A percentile compares a stretch with the other conserved stretches of the same genome.
Evolutionary conservation across 371 early-diverging fungal genomes (phyloP).

Genomic region (Nematocida ausubeli): DNA sequence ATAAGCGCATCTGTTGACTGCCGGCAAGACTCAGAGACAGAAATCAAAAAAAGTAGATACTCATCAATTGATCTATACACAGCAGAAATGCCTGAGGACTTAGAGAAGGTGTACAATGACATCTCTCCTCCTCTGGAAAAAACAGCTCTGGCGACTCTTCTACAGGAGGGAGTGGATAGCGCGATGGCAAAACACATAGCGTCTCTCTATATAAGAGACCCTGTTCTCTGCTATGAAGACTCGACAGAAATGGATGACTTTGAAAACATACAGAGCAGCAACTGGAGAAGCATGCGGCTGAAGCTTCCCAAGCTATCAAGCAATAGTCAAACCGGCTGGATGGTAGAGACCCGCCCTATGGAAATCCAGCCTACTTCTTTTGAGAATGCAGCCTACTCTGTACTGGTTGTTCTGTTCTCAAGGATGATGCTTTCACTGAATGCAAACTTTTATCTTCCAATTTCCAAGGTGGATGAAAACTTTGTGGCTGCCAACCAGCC

Average conservation of each 20-base stretch:
- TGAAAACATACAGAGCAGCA: conserved; percentile 91
- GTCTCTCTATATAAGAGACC: conserved; percentile 94
- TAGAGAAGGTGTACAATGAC: conserved; percentile 79
- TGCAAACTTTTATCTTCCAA: conserved; percentile 87
- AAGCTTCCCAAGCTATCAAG: conserved; percentile 78
- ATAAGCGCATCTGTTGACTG: conserved; percentile 88
- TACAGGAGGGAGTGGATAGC: conserved; percentile 76
- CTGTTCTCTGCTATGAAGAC: conserved; percentile 85
- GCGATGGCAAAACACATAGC: conserved; percentile 82
- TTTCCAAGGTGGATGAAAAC: conserved; percentile 79
- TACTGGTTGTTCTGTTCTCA: conserved; percentile 83
- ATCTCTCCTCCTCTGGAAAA: conserved; percentile 76
- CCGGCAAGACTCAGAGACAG: conserved; percentile 79
- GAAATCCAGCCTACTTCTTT: conserved; percentile 92
- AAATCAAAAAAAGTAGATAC: conserved; percentile 87
- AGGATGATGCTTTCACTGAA: conserved; percentile 80
- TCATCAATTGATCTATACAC: conserved; percentile 87
- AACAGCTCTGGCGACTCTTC: conserved; percentile 73
- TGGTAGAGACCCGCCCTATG: conserved; percentile 93
- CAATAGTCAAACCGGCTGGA: conserved; percentile 78
- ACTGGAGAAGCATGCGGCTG: conserved; percentile 97
- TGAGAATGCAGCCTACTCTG: conserved; percentile 89
- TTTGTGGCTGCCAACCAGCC: conserved; percentile 76
- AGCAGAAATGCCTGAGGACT: conserved; percentile 66
- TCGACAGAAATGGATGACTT: conserved; percentile 69